phyloP scores from a whole-genome alignment of 2,329 filamentous ascomycete genomes.

The Pseudogymnoascus sp. region DNA sequence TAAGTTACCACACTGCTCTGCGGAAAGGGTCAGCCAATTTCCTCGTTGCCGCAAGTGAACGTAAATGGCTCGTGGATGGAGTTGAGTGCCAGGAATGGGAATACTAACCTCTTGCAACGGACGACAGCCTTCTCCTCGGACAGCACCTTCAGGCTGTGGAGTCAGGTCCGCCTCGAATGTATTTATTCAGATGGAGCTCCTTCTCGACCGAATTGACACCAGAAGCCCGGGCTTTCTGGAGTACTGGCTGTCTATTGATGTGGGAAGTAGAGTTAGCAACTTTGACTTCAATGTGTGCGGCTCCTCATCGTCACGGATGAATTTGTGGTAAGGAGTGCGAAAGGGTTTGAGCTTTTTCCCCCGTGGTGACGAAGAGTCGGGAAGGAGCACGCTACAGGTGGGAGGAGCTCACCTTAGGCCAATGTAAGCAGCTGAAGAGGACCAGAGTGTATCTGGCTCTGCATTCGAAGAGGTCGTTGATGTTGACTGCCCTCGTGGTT shows the following conservation, averaged over 20 bases:
- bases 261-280: neutral
- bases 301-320: neutral
- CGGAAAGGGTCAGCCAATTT: neutral
- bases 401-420: neutral
- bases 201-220: constrained; percentile 45
- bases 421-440: neutral
- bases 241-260: constrained; percentile 13
- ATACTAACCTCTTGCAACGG: constrained; percentile 13
- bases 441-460: constrained; percentile 3
- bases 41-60: neutral
- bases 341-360: constrained; percentile 10
- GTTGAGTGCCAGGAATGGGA: neutral
- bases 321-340: neutral
- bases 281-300: neutral
- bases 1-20: neutral
- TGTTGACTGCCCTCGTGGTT: constrained; percentile 7
- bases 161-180: neutral
- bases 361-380: neutral
- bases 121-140: neutral
- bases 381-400: neutral
- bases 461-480: constrained; percentile 1
- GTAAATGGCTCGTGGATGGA: neutral
- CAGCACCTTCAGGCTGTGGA: constrained; percentile 8
- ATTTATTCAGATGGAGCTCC: constrained; percentile 6
- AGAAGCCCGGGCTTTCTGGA: constrained; percentile 44